These are phyloP conservation scores for Penicillium glabrum DNA, from an alignment of 2,329 filamentous ascomycete species.

Conservation along the genomic window DNA sequence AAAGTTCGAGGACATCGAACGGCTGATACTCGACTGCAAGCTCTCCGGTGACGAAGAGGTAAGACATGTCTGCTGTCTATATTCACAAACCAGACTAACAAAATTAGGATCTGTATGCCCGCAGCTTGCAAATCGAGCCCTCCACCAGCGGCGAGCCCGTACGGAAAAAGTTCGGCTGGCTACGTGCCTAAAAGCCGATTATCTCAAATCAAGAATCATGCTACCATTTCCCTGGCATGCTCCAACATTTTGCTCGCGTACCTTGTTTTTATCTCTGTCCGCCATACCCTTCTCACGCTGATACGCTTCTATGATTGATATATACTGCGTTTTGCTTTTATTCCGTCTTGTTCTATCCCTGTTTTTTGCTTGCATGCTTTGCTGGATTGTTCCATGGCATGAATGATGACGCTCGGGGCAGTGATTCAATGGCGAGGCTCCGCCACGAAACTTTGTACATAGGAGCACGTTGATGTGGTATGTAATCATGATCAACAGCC, in stretches of 20 bases:
- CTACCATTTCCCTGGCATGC: neutral
- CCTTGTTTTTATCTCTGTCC: neutral
- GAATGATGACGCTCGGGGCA: constrained; percentile 13
- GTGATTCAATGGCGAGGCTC: constrained; percentile 10
- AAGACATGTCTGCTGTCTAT: constrained; percentile 35
- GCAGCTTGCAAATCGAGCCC: constrained; percentile 57
- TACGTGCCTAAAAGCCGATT: constrained; percentile 31
- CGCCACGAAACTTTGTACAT: constrained; percentile 18
- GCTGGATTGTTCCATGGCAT: constrained; percentile 5
- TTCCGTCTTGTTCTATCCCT: constrained; percentile 2
- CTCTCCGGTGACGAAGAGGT: constrained; percentile 88
- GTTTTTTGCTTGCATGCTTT: constrained; percentile 3
- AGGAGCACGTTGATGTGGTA: constrained; percentile 6
- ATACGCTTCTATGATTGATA: constrained; percentile 29
- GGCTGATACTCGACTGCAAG: constrained; percentile 76
- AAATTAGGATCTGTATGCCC: constrained; percentile 57
- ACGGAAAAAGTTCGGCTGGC: constrained; percentile 46
- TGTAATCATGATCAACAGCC: constrained; percentile 7
- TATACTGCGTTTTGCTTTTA: constrained; percentile 13
- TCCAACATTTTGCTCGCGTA: neutral
- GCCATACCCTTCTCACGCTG: constrained; percentile 22
- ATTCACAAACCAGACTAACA: constrained; percentile 5
- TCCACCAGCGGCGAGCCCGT: constrained; percentile 39
- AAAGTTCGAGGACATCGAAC: constrained; percentile 68
- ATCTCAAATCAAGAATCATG: neutral